Percentiles rank a stretch among this genome's conserved stretches.
Conservation (phyloP, 352 stramenopile species). For the Globisporangium spinosum region DNA sequence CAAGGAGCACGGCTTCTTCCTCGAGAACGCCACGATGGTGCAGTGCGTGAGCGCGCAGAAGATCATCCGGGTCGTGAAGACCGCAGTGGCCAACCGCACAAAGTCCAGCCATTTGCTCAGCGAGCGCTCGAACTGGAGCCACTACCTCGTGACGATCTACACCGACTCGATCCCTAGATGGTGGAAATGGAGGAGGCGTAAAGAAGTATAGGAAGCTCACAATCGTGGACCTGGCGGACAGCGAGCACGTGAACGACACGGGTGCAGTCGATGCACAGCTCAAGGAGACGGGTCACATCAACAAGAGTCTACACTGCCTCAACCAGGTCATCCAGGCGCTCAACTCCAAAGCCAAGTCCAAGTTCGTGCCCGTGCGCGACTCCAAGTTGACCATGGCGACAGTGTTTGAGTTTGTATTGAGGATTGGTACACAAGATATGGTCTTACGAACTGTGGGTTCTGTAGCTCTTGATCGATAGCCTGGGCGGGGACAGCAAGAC, state of each 20-base stretch:
- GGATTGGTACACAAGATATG: no score
- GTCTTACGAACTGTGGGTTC: background rate
- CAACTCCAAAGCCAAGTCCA: conserved; percentile 42
- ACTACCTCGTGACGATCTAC: conserved; percentile 79
- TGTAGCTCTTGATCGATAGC: conserved; percentile 64
- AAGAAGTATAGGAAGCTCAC: conserved; percentile 76
- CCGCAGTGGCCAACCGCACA: conserved; percentile 51
- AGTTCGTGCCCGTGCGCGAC: conserved; percentile 68
- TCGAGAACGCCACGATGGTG: conserved; percentile 70
- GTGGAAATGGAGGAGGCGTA: background rate
- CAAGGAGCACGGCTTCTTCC: conserved; percentile 61
- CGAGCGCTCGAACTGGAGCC: conserved; percentile 66
- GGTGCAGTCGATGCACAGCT: conserved; percentile 56
- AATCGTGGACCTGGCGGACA: conserved; percentile 70
- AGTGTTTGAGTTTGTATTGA: background rate
- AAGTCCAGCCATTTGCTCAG: conserved; percentile 73
- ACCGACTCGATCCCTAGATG: conserved; percentile 46
- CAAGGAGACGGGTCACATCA: conserved; percentile 73
- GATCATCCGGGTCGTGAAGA: conserved; percentile 60
- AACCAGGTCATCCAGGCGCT: conserved; percentile 76
- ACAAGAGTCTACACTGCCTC: conserved; percentile 76
- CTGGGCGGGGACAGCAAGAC: conserved; percentile 73
- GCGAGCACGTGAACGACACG: conserved; percentile 62
- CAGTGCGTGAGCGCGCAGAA: conserved; percentile 52
- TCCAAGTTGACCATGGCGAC: conserved; percentile 69